Conservation (phyloP, 2,329 filamentous ascomycete species). For the Apiospora saccharicola region DNA sequence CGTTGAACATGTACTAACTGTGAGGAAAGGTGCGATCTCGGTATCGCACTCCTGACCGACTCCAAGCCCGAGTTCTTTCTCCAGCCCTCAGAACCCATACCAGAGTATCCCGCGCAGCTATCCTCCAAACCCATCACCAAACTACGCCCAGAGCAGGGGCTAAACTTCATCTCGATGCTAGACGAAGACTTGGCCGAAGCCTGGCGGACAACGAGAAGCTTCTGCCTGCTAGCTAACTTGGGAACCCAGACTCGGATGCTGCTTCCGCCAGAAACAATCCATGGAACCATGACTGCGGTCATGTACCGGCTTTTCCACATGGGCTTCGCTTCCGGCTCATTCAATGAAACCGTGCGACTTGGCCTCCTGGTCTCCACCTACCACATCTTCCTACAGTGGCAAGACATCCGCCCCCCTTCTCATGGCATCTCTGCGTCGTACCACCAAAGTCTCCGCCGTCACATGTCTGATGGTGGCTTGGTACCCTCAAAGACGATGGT, state of each 20-base stretch:
- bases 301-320: constrained; percentile 50
- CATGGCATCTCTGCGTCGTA: constrained; percentile 32
- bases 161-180: constrained; percentile 21
- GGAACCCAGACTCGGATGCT: constrained; percentile 32
- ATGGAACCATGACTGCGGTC: constrained; percentile 45
- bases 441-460: constrained; percentile 12
- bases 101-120: constrained; percentile 28
- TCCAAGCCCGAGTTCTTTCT: constrained; percentile 32
- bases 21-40: constrained; percentile 31
- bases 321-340: constrained; percentile 37
- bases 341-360: constrained; percentile 47
- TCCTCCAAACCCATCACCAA: background rate
- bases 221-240: constrained; percentile 38
- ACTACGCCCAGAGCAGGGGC: background rate
- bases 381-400: constrained; percentile 50
- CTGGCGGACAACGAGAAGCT: constrained; percentile 37
- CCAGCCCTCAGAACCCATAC: constrained; percentile 26
- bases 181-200: constrained; percentile 31
- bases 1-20: background rate
- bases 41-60: constrained; percentile 30
- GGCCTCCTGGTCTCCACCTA: constrained; percentile 48
- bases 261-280: constrained; percentile 32
- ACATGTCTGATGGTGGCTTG: background rate
- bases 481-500: constrained; percentile 34
- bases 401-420: constrained; percentile 35